Base-by-base conservation (phyloP, 768 basidiomycete genomes). In the Amanita molliuscula region DNA sequence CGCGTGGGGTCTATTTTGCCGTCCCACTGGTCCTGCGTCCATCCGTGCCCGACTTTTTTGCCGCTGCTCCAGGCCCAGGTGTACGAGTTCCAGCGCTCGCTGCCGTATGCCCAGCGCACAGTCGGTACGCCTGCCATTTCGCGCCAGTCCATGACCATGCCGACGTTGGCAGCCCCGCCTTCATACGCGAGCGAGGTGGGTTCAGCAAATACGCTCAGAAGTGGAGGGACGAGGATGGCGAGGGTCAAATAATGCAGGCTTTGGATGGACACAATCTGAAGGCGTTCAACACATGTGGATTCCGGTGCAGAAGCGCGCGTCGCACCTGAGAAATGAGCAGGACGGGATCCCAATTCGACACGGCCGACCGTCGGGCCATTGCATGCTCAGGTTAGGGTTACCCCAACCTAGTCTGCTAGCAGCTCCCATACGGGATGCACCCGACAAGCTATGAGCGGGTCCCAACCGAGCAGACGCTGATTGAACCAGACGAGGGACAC, bases 111-210 rank as follows among this genome's bases (percentile, higher is more conserved):
- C 23, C 78, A 78, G 50, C 75, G 77, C 18, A 86, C 79, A 0
- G 92, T 93, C 3, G 88, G 81, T 46, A 78, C 68, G 3, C 91
- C 88, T 1, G 93, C 87, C 80, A 99, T 84, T 65, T 97, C 88
- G 41, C 92, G 76, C 96, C 96, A 99, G 67, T 98, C 94, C 83
- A 99, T 91, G 33, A 98, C 71, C 84, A 92, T 89, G 3, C 84
- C 86, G 33, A 89, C 79, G 62, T 77, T 89, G n/a, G 83, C 72
- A 15, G 84, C 76, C 28, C 87, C 87, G 26, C 88, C 88, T 64
- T 87, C 87, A 60, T 86, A 83, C 31, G 70, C 69, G 16, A 90
- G 67, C 18, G 83, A 78, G 42, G 67, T 69, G n/a, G 78, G 71
- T 51, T 89, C 84, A 0, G 91, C 88, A 61, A 94, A 83, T 18